These are phyloP conservation scores for Castanospermum australe DNA, from an alignment of 306 rosid genomes.

Conservation along the genomic window DNA sequence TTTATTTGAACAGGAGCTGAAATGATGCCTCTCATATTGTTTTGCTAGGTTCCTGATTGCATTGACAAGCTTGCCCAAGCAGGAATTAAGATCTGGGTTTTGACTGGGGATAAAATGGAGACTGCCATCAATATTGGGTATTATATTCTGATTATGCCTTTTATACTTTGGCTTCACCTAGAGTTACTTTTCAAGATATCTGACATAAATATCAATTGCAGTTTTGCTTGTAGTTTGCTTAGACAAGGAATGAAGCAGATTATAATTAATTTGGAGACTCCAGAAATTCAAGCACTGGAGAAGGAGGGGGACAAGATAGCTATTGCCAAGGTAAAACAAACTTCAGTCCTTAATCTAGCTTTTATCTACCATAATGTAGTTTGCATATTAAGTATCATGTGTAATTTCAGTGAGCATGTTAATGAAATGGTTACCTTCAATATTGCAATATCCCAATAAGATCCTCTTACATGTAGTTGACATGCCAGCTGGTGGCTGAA, in stretches of 20 bases:
- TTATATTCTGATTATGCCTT: neutral
- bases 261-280: conserved; percentile 63
- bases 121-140: conserved; percentile 97
- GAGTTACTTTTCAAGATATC: conserved; percentile 26
- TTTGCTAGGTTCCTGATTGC: conserved; percentile 80
- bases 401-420: conserved; percentile 15
- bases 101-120: conserved; percentile 97
- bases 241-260: conserved; percentile 92
- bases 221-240: conserved; percentile 86
- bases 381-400: neutral
- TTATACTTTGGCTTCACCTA: neutral
- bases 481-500: conserved; percentile 12
- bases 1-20: neutral
- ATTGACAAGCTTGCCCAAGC: conserved; percentile 90
- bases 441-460: neutral
- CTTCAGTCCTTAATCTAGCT: neutral
- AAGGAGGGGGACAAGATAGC: conserved; percentile 69
- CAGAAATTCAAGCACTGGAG: conserved; percentile 65
- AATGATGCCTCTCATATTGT: conserved; percentile 22
- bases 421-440: conserved; percentile 11
- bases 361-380: neutral
- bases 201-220: conserved; percentile 46
- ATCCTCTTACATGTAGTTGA: neutral
- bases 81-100: conserved; percentile 92
- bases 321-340: conserved; percentile 51